A percentile compares a stretch with the other conserved stretches of the same genome.
Evolutionary conservation across 768 basidiomycete species (phyloP).

Genomic region (Pluteus cervinus): DNA sequence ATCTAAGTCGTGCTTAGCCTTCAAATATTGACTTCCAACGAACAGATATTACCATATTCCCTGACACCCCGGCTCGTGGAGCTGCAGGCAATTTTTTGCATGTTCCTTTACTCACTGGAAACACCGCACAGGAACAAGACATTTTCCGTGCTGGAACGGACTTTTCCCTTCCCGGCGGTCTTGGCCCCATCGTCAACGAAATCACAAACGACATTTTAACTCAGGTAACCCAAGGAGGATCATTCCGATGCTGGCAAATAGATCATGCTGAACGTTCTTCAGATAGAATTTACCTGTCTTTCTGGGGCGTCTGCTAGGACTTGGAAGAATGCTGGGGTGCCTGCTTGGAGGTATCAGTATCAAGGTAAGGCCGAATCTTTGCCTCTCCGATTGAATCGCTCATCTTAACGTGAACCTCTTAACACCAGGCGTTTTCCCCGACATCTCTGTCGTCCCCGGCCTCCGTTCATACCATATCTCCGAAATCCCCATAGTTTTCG

Average conservation of each 20-base stretch:
- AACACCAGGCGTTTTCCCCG: not conserved
- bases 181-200: conserved; percentile 22
- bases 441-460: conserved; percentile 15
- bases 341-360: conserved; percentile 24
- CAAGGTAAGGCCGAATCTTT: conserved; percentile 14
- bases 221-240: conserved; percentile 14
- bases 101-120: conserved; percentile 25
- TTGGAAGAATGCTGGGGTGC: conserved; percentile 21
- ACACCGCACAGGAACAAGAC: conserved; percentile 27
- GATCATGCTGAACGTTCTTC: not conserved
- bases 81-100: conserved; percentile 22
- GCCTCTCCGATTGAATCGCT: no score
- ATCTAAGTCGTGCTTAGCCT: no score
- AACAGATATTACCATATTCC: conserved; percentile 27
- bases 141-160: conserved; percentile 25
- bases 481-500: conserved; percentile 34
- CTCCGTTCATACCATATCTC: conserved; percentile 32
- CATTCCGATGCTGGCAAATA: not conserved
- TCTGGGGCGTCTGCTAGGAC: conserved; percentile 18
- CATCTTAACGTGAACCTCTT: no score
- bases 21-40: no score
- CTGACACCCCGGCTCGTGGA: conserved; percentile 20
- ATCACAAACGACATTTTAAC: conserved; percentile 23
- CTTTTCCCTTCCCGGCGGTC: conserved; percentile 17
- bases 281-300: conserved; percentile 25